A percentile compares a stretch with the other conserved stretches of the same genome.
These are phyloP conservation scores for Cercospora janseana DNA, from an alignment of 2,329 filamentous ascomycete genomes.

Conservation along the genomic window DNA sequence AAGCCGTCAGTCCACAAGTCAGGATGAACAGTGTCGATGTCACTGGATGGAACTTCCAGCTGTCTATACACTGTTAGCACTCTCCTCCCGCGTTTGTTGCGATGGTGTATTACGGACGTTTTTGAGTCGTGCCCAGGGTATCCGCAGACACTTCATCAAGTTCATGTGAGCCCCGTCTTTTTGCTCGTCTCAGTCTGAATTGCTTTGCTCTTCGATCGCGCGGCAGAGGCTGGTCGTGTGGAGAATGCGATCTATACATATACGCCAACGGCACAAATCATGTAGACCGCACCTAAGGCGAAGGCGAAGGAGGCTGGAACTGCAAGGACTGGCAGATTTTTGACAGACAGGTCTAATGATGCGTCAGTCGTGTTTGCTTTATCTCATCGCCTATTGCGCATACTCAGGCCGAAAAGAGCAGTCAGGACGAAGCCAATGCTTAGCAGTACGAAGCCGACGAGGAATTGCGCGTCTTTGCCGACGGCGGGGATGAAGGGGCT, in stretches of 20 bases:
- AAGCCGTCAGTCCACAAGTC: constrained; percentile 23
- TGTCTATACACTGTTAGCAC: constrained; percentile 11
- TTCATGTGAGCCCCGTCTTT: background rate
- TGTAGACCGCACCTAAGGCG: constrained; percentile 92
- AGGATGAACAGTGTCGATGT: constrained; percentile 31
- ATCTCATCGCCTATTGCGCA: no score
- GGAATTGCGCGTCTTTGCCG: constrained; percentile 80
- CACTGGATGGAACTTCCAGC: constrained; percentile 26
- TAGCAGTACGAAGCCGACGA: constrained; percentile 73
- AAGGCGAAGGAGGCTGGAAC: constrained; percentile 84
- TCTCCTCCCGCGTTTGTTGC: background rate
- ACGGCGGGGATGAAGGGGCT: constrained; percentile 79
- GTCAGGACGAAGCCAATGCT: constrained; percentile 67
- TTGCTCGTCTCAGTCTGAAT: background rate
- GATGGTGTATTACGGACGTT: background rate
- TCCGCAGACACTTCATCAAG: background rate
- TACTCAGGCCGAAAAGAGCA: constrained; percentile 84
- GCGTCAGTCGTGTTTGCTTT: no score
- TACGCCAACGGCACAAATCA: constrained; percentile 98
- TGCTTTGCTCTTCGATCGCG: constrained; percentile 9
- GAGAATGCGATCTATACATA: constrained; percentile 69
- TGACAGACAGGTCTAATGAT: constrained; percentile 71
- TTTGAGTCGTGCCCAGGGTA: background rate
- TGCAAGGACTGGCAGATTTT: constrained; percentile 74
- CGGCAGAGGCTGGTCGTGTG: constrained; percentile 6